Evolutionary conservation across 371 early-diverging fungal species (phyloP).

Genomic region (Coemansia sp.): DNA sequence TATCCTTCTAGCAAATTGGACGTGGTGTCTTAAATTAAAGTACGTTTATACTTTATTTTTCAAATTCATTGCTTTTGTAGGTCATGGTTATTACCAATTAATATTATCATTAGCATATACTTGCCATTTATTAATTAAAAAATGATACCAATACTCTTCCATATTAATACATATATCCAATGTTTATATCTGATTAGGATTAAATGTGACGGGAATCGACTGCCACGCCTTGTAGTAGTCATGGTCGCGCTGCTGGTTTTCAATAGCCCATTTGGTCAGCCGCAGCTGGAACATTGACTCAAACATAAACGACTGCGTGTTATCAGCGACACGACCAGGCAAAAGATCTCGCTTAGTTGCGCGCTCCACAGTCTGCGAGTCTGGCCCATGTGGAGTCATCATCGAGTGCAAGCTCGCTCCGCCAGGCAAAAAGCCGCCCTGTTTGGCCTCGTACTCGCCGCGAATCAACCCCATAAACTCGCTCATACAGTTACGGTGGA

Average conservation of each 20-base stretch:
- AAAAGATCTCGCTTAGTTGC: conserved; percentile 72
- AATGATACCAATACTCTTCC: too few relatives aligned
- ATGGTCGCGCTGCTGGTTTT: conserved; percentile 69
- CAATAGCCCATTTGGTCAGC: conserved; percentile 82
- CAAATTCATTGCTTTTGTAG: too few relatives aligned
- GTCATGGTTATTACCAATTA: too few relatives aligned
- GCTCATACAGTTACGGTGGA: conserved; percentile 92
- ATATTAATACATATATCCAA: too few relatives aligned
- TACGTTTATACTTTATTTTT: too few relatives aligned
- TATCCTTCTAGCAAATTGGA: too few relatives aligned
- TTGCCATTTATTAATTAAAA: too few relatives aligned
- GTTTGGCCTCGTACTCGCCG: conserved; percentile 93
- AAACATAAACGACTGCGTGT: conserved; percentile 95
- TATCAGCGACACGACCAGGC: conserved; percentile 79
- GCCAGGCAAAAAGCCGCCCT: conserved; percentile 88
- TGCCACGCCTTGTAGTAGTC: conserved; percentile 82
- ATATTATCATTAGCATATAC: too few relatives aligned
- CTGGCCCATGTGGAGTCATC: conserved; percentile 96
- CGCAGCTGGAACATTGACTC: conserved; percentile 83
- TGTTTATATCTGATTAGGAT: conserved; percentile 20
- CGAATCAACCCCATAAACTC: conserved; percentile 96
- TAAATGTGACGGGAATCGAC: conserved; percentile 51
- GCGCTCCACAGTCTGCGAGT: conserved; percentile 75
- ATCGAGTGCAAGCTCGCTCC: conserved; percentile 85
- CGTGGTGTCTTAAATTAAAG: too few relatives aligned